Evolutionary conservation across 768 basidiomycete genomes (phyloP).

Genomic region (Tricholoma matsutake): DNA sequence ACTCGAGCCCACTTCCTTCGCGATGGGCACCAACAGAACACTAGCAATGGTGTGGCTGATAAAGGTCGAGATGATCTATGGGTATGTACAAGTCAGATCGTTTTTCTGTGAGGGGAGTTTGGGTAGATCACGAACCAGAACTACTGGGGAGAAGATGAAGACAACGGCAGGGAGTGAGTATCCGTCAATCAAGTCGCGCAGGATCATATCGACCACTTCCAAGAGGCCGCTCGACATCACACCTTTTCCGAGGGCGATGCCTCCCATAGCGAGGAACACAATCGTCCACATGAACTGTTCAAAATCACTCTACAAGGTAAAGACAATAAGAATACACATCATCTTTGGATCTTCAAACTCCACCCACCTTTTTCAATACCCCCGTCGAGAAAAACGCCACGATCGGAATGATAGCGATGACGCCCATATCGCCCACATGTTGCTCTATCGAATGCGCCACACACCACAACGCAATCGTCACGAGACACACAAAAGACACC

Average conservation of each 20-base stretch:
- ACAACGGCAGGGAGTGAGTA: constrained; percentile 68
- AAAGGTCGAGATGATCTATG: constrained; percentile 82
- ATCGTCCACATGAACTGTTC: constrained; percentile 94
- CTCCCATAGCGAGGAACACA: constrained; percentile 97
- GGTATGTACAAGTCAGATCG: background rate
- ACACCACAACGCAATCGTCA: constrained; percentile 90
- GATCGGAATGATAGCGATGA: constrained; percentile 92
- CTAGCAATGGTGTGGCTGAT: constrained; percentile 98
- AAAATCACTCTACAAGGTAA: constrained; percentile 73
- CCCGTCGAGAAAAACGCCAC: constrained; percentile 93
- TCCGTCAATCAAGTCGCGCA: constrained; percentile 59
- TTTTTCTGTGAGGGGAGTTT: background rate
- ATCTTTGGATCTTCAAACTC: background rate
- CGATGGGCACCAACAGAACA: constrained; percentile 95
- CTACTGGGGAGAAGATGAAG: constrained; percentile 62
- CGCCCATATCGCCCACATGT: constrained; percentile 91
- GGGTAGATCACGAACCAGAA: constrained; percentile 52
- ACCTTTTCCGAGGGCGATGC: constrained; percentile 93
- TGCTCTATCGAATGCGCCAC: constrained; percentile 74
- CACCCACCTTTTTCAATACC: constrained; percentile 81
- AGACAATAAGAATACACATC: background rate
- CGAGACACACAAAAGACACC: constrained; percentile 78
- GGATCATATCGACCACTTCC: constrained; percentile 64
- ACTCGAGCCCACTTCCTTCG: constrained; percentile 81
- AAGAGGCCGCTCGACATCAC: constrained; percentile 88